These are phyloP conservation scores for Sphagnum tenellum DNA, from an alignment of 225 moss, liverwort and hornwort species.

Conservation along the genomic window DNA sequence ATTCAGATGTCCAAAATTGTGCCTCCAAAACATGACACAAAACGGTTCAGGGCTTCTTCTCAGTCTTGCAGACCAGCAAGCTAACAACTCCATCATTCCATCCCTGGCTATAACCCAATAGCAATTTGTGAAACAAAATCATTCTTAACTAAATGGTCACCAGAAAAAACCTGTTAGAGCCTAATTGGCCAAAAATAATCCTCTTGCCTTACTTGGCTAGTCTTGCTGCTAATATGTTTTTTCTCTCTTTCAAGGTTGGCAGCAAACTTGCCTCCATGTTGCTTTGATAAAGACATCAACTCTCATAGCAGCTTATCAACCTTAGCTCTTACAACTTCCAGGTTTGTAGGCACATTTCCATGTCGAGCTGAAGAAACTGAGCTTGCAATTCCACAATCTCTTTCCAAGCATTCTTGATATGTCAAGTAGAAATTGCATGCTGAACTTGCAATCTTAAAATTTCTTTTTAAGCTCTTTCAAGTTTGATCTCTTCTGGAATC, in stretches of 20 bases:
- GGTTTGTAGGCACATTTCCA: slow-evolving; percentile 6
- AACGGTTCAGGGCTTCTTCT: too few relatives aligned
- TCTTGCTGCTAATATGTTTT: slow-evolving; percentile 26
- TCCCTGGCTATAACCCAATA: too few relatives aligned
- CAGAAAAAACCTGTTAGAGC: too few relatives aligned
- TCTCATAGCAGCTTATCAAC: slow-evolving; percentile 19
- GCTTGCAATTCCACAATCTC: slow-evolving; percentile 25
- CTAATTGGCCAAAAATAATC: too few relatives aligned
- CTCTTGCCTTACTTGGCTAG: too few relatives aligned
- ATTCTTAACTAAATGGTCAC: too few relatives aligned
- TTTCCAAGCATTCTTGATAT: slow-evolving; percentile 19
- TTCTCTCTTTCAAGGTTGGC: slow-evolving; percentile 20
- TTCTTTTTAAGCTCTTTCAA: slow-evolving; percentile 23
- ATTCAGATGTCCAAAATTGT: too few relatives aligned
- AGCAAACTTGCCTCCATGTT: slow-evolving; percentile 17
- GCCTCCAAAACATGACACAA: too few relatives aligned
- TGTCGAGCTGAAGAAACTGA: slow-evolving; percentile 19
- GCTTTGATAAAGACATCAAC: slow-evolving; percentile 8
- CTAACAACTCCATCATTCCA: too few relatives aligned
- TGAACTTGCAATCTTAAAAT: slow-evolving; percentile 16
- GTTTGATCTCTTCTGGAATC: slow-evolving; percentile 21
- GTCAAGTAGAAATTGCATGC: slow-evolving; percentile 17
- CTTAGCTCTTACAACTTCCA: slow-evolving; percentile 21
- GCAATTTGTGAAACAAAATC: too few relatives aligned
- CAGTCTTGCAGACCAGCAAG: too few relatives aligned